Percentiles rank a stretch among this genome's conserved stretches.
These are phyloP conservation scores for Dactylellina haptotyla DNA, from an alignment of 2,329 filamentous ascomycete genomes.

Conservation along the genomic window DNA sequence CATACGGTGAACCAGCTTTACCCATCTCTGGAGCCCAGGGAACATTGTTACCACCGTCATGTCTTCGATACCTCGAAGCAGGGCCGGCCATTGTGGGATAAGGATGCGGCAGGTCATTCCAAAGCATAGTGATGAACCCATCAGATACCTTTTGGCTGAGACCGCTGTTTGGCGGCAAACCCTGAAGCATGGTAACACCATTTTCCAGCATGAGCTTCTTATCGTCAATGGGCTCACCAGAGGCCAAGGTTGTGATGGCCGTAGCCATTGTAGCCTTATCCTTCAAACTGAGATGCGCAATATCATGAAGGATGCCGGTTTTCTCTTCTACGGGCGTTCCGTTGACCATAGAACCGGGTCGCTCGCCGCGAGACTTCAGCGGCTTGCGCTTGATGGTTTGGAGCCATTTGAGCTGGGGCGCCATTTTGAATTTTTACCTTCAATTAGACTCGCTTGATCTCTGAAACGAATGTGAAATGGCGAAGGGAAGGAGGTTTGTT, in stretches of 20 bases:
- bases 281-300: conserved; percentile 62
- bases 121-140: conserved; percentile 67
- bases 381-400: conserved; percentile 65
- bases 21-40: conserved; percentile 72
- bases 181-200: conserved; percentile 67
- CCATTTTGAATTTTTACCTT: conserved; percentile 55
- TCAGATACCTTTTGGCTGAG: conserved; percentile 65
- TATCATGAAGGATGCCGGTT: conserved; percentile 62
- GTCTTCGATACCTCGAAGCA: conserved; percentile 62
- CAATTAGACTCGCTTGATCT: not conserved
- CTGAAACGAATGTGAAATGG: conserved; percentile 19
- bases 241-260: conserved; percentile 63
- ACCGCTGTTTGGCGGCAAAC: conserved; percentile 65
- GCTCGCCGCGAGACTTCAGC: conserved; percentile 64
- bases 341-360: conserved; percentile 61
- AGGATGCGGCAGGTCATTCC: conserved; percentile 67
- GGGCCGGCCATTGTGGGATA: conserved; percentile 65
- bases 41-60: conserved; percentile 67
- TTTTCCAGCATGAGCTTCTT: conserved; percentile 66
- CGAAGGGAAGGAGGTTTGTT: conserved; percentile 1
- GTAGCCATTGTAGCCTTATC: conserved; percentile 62
- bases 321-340: conserved; percentile 59
- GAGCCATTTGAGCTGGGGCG: conserved; percentile 62
- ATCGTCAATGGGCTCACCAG: conserved; percentile 65
- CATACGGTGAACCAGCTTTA: conserved; percentile 73